Evolutionary conservation across 768 basidiomycete species (phyloP), one percentile per base, ranked within the genome.

Genomic region (Amanita rimosa): DNA sequence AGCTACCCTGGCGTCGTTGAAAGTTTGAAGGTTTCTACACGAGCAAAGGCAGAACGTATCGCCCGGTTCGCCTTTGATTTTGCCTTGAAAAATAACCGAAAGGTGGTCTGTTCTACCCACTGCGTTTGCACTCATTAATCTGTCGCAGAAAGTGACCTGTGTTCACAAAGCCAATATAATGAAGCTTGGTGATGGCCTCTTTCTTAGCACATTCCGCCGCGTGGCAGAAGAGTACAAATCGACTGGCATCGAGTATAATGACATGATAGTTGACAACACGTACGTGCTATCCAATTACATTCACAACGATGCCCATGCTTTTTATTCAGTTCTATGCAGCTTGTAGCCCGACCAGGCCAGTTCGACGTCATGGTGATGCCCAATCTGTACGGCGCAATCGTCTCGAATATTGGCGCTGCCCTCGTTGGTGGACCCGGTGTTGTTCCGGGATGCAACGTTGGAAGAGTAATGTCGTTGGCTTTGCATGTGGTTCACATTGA

Each of bases 91-190:
- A 99, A 99, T 72, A 83, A 86, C 67, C 83, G 96, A 67, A 98
- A 98, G 83, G 93, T 85, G 70, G 53, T 47, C 31, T 27, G 11
- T 31, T 9, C 27, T 3, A 38, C n/a, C 35, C 39, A 19, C 22
- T 8, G 19, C 16, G 8, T 13, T 5, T 34, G 16, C 19, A 21
- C 27, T 29, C 52, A 59, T 24, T 54, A 29, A 40, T 7, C 48
- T 22, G 34, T 46, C 41, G 2, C 57, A 95, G 92, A 98, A 95
- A 86, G 95, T 99, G 57, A 99, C 96, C 36, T 97, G 94, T 62
- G 93, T 99, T 39, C 96, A 99, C 81, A 99, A 99, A 70, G 96
- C 96, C 60, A 98, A 98, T 75, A 99, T 99, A 75, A 99, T 99
- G 96, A 99, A 99, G 68, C 83, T 97, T 58, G 95, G 95, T 65